Percentiles rank a stretch among this genome's conserved stretches.
phyloP scores from a whole-genome alignment of 2,329 filamentous ascomycete genomes.

The Arthrocladium fulminans region DNA sequence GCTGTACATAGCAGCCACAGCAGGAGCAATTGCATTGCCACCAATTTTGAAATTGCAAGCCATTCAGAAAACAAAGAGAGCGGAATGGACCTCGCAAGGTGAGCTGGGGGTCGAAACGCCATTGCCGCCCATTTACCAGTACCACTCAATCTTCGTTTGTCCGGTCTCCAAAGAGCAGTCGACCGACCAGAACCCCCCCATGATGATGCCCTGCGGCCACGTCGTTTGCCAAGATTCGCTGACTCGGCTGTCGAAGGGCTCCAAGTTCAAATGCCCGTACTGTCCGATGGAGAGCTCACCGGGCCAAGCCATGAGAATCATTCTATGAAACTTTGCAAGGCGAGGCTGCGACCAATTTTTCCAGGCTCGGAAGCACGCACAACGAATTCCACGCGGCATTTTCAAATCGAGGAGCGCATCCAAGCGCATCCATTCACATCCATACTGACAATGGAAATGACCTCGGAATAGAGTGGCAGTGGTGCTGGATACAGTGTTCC shows the following conservation, averaged over 20 bases:
- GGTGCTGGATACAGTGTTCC: neutral
- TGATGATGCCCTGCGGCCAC: conserved; percentile 95
- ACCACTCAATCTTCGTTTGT: conserved; percentile 96
- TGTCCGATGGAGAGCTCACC: conserved; percentile 76
- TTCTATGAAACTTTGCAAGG: conserved; percentile 49
- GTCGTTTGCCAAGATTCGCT: conserved; percentile 82
- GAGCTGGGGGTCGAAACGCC: conserved; percentile 75
- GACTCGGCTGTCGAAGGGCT: conserved; percentile 67
- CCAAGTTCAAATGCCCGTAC: conserved; percentile 89
- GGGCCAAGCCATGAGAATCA: conserved; percentile 66
- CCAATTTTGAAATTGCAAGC: conserved; percentile 78
- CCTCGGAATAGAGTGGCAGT: neutral
- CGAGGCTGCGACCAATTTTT: neutral
- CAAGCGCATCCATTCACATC: neutral
- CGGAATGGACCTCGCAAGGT: conserved; percentile 87
- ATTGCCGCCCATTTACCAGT: conserved; percentile 56
- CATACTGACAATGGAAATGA: neutral
- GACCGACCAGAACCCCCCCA: conserved; percentile 84
- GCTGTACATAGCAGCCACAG: conserved; percentile 84
- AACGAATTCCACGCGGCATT: neutral
- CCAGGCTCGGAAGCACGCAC: neutral
- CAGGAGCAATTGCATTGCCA: conserved; percentile 83
- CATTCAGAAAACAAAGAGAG: conserved; percentile 80
- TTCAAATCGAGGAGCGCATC: neutral
- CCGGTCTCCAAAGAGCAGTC: conserved; percentile 95